Evolutionary conservation across 345 rosid genomes (phyloP), one percentile per base, ranked within the genome.

Genomic region (Barbarea vulgaris): DNA sequence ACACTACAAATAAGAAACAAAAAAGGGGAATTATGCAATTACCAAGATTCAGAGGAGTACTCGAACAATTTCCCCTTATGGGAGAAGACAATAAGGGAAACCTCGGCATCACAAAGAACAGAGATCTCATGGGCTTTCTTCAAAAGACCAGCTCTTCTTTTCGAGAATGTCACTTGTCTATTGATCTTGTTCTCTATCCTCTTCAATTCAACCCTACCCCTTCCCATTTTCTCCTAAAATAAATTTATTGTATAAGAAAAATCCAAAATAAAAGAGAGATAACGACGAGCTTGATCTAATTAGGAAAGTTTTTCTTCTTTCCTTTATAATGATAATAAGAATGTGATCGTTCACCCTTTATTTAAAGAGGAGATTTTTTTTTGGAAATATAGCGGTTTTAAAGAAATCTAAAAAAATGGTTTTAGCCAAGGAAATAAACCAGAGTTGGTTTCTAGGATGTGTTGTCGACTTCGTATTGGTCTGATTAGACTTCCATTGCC

Each of bases 61-160:
- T 87, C 92, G 65, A 81, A 87, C 77, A 87, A 81, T 76, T 85
- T 87, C 47, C 92, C 92, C 74, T 81, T 87, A 75, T 87, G 80
- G 50, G 89, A 87, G 87, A 87, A 87, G 79, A 87, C 84, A 61
- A 87, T 81, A 59, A 87, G 64, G 51, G 85, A 87, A 51, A 87
- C 91, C 76, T 87, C 87, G 67, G 87, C 91, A 71, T 87, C 91
- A 42, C 91, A 87, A 21, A 87, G 68, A 51, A 87, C 87, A 19
- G 92, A 87, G 87, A 87, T 84, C 87, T 87, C 92, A 58, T 85
- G 87, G 53, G 92, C 89, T 75, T 87, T 87, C 89, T 87, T 87
- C 84, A 85, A 37, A 78, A 88, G 78, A 4, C 93, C 93, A 75
- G 33, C 80, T 76, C 88, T 82, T 69, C 93, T 82, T 75, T 88